Percentiles rank a stretch among this genome's conserved stretches.
These are phyloP conservation scores for Syncephalastrum contaminatum DNA, from an alignment of 371 early-diverging fungal genomes.

Conservation along the genomic window DNA sequence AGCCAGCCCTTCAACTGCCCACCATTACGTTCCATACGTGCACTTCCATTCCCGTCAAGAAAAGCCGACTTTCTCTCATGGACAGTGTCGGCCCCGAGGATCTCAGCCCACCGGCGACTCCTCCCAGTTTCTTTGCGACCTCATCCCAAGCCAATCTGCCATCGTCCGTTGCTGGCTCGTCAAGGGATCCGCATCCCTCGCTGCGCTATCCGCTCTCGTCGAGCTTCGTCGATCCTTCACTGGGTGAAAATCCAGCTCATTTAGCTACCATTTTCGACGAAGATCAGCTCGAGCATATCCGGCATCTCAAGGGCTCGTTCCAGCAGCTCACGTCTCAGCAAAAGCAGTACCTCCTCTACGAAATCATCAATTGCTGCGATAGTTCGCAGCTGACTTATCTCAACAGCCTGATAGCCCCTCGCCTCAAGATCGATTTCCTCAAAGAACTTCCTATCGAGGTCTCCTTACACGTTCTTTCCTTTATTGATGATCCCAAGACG, in stretches of 20 bases:
- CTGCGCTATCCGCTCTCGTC: neutral
- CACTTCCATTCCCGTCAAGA: slow-evolving; percentile 13
- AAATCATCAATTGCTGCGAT: slow-evolving; percentile 57
- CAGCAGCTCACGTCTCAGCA: slow-evolving; percentile 43
- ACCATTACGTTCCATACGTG: slow-evolving; percentile 6
- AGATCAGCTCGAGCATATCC: slow-evolving; percentile 35
- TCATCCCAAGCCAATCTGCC: slow-evolving; percentile 12
- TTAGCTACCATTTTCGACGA: slow-evolving; percentile 32
- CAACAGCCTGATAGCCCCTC: slow-evolving; percentile 56
- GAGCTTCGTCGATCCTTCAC: slow-evolving; percentile 15
- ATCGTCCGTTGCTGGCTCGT: too few species aligned
- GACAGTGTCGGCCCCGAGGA: slow-evolving; percentile 35
- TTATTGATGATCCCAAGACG: slow-evolving; percentile 66
- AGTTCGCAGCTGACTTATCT: slow-evolving; percentile 59
- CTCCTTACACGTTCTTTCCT: slow-evolving; percentile 66
- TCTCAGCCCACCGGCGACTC: slow-evolving; percentile 50
- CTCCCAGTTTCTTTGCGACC: slow-evolving; percentile 35
- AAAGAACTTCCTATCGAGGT: slow-evolving; percentile 77
- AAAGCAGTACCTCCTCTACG: slow-evolving; percentile 40
- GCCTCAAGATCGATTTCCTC: slow-evolving; percentile 77
- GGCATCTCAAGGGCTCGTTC: slow-evolving; percentile 40
- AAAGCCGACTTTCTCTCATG: slow-evolving; percentile 20
- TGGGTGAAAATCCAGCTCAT: slow-evolving; percentile 20
- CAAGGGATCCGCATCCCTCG: too few species aligned
- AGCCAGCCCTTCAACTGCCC: too few species aligned